Evolutionary conservation across 805 yeast species (phyloP), one percentile per base, ranked within the genome.

Genomic region (Candida glaebosa): DNA sequence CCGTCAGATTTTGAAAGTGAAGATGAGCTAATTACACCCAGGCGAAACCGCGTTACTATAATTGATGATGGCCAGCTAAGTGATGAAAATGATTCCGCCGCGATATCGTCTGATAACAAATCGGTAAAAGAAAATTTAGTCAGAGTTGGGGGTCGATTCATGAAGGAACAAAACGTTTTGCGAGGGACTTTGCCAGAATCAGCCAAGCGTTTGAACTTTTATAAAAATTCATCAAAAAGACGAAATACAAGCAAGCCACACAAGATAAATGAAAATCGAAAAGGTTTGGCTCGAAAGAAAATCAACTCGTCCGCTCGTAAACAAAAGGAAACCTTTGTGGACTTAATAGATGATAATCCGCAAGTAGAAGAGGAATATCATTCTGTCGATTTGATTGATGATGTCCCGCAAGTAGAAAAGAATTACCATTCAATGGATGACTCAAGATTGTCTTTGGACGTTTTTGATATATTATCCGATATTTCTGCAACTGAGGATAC

Each of bases 161-260:
- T 22, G 26, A 64, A 54, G 41, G 63, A 63, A 34, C 63, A 54
- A 34, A 57, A 54, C 31, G 57, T 65, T 8, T 48, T 68, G 4
- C 44, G 56, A 22, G 74, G 74, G 0, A 65, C 61, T 1, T 49
- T 67, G 10, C 74, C 74, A 0, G 73, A 67, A 39, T 67, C 72
- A 3, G 66, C 70, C 3, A 67, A 61, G 42, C 43, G 69, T 17
- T 48, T 65, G 6, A 53, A 49, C 4, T 46, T 58, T 10, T 65
- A 54, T 36, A 54, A 54, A 35, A 33, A 12, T 12, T 20, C 15
- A 20, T 18, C 37, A 4, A 18, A 30, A 26, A 42, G 39, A 22
- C 12, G 39, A 8, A 28, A 41, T 35, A 31, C 22, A 34, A 19
- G 31, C 38, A 34, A 8, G 10, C 14, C 25, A 38, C 26, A 24